These are phyloP conservation scores for Dissophora globulifera DNA, from an alignment of 192 early-diverging fungal species.

Conservation along the genomic window DNA sequence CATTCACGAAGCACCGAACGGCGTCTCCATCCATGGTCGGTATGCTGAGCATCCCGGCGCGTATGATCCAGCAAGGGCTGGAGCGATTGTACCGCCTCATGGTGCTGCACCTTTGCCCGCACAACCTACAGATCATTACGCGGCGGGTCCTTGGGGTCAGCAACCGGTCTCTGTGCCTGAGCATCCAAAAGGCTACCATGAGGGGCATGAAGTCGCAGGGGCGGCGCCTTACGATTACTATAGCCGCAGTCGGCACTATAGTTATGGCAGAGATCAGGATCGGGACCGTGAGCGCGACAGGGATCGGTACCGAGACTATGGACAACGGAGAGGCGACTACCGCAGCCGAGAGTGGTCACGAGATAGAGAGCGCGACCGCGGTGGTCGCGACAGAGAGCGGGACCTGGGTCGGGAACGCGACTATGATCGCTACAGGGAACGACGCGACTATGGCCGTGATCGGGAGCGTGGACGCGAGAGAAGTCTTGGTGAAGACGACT, in stretches of 20 bases:
- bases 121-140: slow-evolving; percentile 3
- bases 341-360: slow-evolving; percentile 40
- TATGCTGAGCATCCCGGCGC: neutral
- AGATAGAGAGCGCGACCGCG: slow-evolving; percentile 33
- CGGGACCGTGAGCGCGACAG: slow-evolving; percentile 35
- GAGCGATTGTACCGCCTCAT: slow-evolving; percentile 3
- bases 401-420: slow-evolving; percentile 44
- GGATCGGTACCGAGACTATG: slow-evolving; percentile 40
- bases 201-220: slow-evolving; percentile 9
- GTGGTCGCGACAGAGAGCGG: slow-evolving; percentile 23
- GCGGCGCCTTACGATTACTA: slow-evolving; percentile 31
- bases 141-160: neutral
- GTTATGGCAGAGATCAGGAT: slow-evolving; percentile 25
- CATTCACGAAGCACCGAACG: neutral
- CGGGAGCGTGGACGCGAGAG: slow-evolving; percentile 30
- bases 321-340: slow-evolving; percentile 27
- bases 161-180: slow-evolving; percentile 1
- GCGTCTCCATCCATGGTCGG: neutral
- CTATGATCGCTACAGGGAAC: slow-evolving; percentile 28
- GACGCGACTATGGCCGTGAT: slow-evolving; percentile 36
- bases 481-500: slow-evolving; percentile 37
- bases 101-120: neutral
- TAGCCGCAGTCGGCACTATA: slow-evolving; percentile 27
- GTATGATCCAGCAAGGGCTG: slow-evolving; percentile 9
- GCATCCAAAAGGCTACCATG: slow-evolving; percentile 20